Base-by-base conservation (phyloP, 177 flowering plant species). In the Vitis hybrid region DNA sequence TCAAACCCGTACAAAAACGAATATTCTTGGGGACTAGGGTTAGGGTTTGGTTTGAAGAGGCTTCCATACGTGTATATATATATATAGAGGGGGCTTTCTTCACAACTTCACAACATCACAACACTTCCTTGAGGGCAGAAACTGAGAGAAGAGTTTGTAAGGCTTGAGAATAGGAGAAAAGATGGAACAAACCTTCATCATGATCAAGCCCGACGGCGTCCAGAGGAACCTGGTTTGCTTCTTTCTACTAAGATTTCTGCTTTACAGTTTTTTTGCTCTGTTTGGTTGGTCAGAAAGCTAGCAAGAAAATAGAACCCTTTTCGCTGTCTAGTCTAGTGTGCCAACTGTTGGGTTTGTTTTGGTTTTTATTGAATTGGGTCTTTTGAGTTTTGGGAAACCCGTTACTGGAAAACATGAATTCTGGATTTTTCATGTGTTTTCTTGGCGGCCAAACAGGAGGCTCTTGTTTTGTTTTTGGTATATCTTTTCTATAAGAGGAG, bases 191-290 rank as follows among this genome's bases (percentile, higher is more conserved):
- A 81, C 86, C 7, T 88, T 88, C 70, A 84, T 88, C 84, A 85
- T 87, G 89, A 88, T 88, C 85, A 88, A 88, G 88, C 92, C 92
- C 48, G 92, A 88, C 62, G 92, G 90, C n/a, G 90, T 85, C 66
- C 92, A 88, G 64, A 78, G 92, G 71, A 84, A 85, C 71, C 78
- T 87, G 77, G 88, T 85, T 58, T 1, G 75, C 72, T 30, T 40
- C 59, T 23, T 5, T 10, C 19, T 21, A n/a, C 40, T 15, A 48
- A 48, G 8, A 32, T 50, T 34, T 34, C 45, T 34, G 45, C 45
- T 68, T 49, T 18, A 56, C 14, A 23, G 10, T 8, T 1, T 55
- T 67, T 15, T 18, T 19, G 56, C 17, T 54, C 17, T 54, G 7
- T 15, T 0, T 50, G 45, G 45, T 34, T 34, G 45, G 45, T 6